These are phyloP conservation scores for Lachnellula subtilissima DNA, from an alignment of 2,329 filamentous ascomycete species.

Conservation along the genomic window DNA sequence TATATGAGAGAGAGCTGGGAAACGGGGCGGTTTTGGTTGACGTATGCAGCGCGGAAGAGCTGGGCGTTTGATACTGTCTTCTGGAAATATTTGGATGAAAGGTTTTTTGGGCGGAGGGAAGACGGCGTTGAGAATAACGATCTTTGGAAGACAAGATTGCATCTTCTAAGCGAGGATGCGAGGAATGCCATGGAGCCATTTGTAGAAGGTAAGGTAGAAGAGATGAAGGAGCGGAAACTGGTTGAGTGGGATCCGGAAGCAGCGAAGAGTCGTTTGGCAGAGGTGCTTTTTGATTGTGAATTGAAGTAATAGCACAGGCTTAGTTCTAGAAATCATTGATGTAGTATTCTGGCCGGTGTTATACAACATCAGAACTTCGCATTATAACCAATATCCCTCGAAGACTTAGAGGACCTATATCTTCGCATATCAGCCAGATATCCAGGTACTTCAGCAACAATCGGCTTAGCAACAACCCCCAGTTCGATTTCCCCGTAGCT, in stretches of 20 bases:
- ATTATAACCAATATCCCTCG: not conserved
- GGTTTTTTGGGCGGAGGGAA: conserved; percentile 15
- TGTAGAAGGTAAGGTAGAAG: conserved; percentile 31
- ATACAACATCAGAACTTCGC: not conserved
- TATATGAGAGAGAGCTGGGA: conserved; percentile 36
- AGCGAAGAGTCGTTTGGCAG: conserved; percentile 16
- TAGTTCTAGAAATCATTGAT: not conserved
- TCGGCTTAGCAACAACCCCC: not conserved
- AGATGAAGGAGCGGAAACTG: conserved; percentile 22
- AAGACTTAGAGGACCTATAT: conserved; percentile 1
- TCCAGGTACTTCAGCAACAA: conserved; percentile 1
- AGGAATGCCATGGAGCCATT: conserved; percentile 27
- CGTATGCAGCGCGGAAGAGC: conserved; percentile 15
- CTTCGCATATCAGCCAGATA: conserved; percentile 9
- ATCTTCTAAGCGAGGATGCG: conserved; percentile 26
- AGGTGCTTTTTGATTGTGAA: conserved; percentile 9
- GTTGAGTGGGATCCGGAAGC: conserved; percentile 26
- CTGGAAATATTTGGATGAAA: not conserved
- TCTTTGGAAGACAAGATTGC: conserved; percentile 25
- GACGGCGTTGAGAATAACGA: conserved; percentile 8
- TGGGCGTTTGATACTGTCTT: conserved; percentile 5
- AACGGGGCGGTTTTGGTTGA: conserved; percentile 29
- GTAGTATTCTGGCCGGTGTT: not conserved
- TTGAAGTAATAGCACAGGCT: not conserved
- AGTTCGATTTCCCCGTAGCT: conserved; percentile 1